Evolutionary conservation across 352 stramenopile species (phyloP).

Genomic region (Phytophthora europaea): DNA sequence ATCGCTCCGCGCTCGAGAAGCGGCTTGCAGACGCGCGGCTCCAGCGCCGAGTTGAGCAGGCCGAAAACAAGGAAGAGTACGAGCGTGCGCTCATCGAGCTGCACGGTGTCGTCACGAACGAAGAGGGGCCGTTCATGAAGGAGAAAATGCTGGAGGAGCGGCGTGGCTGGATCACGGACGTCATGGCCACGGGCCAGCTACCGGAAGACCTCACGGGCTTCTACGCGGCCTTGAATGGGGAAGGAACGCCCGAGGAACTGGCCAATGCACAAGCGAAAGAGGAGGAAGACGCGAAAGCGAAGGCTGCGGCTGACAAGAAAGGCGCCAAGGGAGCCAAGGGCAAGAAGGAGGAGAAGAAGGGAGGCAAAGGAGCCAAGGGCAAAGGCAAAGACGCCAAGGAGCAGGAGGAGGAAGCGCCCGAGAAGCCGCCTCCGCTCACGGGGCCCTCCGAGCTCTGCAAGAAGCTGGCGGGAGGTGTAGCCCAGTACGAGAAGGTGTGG

Average conservation of each 20-base stretch:
- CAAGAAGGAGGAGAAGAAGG: constrained; percentile 62
- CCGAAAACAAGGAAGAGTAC: constrained; percentile 94
- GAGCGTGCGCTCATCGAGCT: constrained; percentile 88
- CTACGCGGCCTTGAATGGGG: constrained; percentile 73
- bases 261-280: constrained; percentile 73
- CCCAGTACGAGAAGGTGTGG: constrained; percentile 90
- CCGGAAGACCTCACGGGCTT: constrained; percentile 93
- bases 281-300: constrained; percentile 56
- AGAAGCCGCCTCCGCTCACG: constrained; percentile 88
- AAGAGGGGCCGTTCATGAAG: constrained; percentile 95
- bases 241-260: constrained; percentile 38
- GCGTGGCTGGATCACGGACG: constrained; percentile 94
- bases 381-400: constrained; percentile 69
- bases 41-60: constrained; percentile 92
- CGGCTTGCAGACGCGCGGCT: constrained; percentile 80
- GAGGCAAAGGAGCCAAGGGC: constrained; percentile 67
- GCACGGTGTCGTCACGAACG: constrained; percentile 78
- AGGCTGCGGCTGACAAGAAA: constrained; percentile 56
- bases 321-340: constrained; percentile 56
- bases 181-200: constrained; percentile 87
- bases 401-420: constrained; percentile 67
- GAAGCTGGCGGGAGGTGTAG: constrained; percentile 66
- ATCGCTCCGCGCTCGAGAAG: constrained; percentile 75
- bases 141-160: constrained; percentile 93
- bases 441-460: constrained; percentile 90